Percentiles rank a stretch among this genome's conserved stretches.
phyloP scores from a whole-genome alignment of 2,329 filamentous ascomycete species.

The Epichloe hybrida region DNA sequence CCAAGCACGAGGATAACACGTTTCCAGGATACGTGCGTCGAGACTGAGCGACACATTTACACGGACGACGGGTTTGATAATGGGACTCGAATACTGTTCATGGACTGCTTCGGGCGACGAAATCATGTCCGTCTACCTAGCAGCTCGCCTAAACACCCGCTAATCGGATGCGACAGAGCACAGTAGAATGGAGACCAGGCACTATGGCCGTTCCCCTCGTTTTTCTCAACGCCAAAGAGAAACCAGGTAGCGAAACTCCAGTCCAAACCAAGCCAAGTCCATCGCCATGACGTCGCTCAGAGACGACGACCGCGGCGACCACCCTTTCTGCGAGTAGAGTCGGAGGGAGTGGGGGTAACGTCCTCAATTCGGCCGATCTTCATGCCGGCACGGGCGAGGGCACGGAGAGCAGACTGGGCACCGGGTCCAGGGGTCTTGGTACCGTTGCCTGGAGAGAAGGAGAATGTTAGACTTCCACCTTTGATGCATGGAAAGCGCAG shows the following conservation, averaged over 20 bases:
- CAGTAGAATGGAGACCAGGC: constrained; percentile 50
- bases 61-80: background rate
- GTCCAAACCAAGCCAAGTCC: constrained; percentile 19
- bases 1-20: no score
- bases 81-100: constrained; percentile 24
- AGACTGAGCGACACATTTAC: background rate
- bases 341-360: constrained; percentile 96
- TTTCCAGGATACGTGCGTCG: background rate
- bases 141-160: constrained; percentile 14
- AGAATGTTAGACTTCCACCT: background rate
- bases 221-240: constrained; percentile 51
- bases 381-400: constrained; percentile 97
- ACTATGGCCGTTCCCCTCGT: constrained; percentile 56
- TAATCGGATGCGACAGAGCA: constrained; percentile 27
- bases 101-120: constrained; percentile 31
- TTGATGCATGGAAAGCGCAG: background rate
- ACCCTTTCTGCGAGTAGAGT: constrained; percentile 99
- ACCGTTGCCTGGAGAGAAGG: constrained; percentile 58
- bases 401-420: constrained; percentile 97
- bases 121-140: constrained; percentile 29
- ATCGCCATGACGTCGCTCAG: constrained; percentile 36
- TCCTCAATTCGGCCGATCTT: constrained; percentile 99
- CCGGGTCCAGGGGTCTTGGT: constrained; percentile 99
- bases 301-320: constrained; percentile 99
- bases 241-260: constrained; percentile 32